These are phyloP conservation scores for Fragaria iinumae DNA, from an alignment of 306 rosid species.

Conservation along the genomic window DNA sequence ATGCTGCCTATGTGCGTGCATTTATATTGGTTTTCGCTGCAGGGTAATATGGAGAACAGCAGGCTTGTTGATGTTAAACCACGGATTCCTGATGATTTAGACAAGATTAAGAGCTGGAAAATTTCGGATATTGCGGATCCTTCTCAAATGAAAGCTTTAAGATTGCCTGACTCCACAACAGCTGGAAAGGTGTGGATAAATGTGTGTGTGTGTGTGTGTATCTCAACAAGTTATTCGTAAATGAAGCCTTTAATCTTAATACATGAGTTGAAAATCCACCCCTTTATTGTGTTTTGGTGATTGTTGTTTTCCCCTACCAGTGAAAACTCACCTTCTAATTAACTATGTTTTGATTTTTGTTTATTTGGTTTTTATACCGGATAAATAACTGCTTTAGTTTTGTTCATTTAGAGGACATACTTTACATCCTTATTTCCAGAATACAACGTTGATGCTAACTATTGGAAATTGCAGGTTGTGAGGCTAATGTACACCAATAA, in stretches of 20 bases:
- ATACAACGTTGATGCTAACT: not conserved
- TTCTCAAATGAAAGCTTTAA: constrained; percentile 36
- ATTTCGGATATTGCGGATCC: constrained; percentile 38
- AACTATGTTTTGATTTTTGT: not conserved
- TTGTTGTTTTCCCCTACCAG: not conserved
- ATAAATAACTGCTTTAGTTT: not conserved
- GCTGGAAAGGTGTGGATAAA: constrained; percentile 32
- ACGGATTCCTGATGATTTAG: constrained; percentile 36
- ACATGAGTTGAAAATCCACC: not conserved
- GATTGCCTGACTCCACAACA: constrained; percentile 37
- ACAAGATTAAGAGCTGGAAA: constrained; percentile 41
- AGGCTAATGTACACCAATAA: constrained; percentile 43
- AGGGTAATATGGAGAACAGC: constrained; percentile 41
- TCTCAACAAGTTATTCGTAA: not conserved
- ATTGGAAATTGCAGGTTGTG: constrained; percentile 36
- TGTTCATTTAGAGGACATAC: not conserved
- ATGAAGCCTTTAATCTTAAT: not conserved
- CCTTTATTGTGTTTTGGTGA: not conserved
- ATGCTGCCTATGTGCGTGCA: not conserved
- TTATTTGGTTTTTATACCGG: not conserved
- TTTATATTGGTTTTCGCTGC: constrained; percentile 16
- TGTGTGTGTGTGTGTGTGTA: no score
- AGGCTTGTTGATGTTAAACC: constrained; percentile 49
- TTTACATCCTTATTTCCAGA: not conserved
- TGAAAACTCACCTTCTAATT: not conserved